Base-by-base conservation (phyloP, 2,329 filamentous ascomycete genomes). In the Ophiostoma triangulosporum region DNA sequence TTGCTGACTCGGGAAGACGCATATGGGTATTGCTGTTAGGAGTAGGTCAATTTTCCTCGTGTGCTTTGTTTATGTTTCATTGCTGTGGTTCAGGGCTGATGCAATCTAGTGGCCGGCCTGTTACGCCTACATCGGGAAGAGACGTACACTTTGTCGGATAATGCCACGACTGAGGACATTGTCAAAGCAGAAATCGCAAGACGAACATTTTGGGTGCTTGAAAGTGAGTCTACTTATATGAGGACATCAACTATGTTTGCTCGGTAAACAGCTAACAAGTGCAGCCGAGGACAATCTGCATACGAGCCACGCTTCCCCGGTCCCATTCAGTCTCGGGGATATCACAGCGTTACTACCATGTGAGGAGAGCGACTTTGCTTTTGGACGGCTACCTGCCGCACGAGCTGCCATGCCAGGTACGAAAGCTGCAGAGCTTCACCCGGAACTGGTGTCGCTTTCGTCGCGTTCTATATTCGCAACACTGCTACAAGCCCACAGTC, bases 111-210 rank as follows among this genome's bases (percentile, higher is more conserved):
- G 73, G 76, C 75, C 6, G 69, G 71, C 2, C 58, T 76, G 40
- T 71, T 79, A 70, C 70, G 71, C 26, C 66, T 79, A 8, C 76
- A 79, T 59, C 65, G 73, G 17, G 76, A 79, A 60, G 74, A 78
- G 59, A 76, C 74, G 1, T 79, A 78, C 54, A 33, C 6, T 2
- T 33, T 55, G 22, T 45, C 53, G 6, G 20, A 38, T 1, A 8
- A 57, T 38, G 60, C 62, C 8, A 56, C 62, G 2, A 57, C 61
- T 0, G 63, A 66, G 7, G 57, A 64, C 17, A 56, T 66, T n/a
- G 62, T 68, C 26, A 57, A 61, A 4, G 59, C 62, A 2, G 66
- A 68, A 33, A 61, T 61, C 36, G 66, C 66, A 1, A 58, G 66
- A 3, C 58, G 66, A 12, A 67, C 65, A 0, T 67, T 68, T 56